phyloP scores from a whole-genome alignment of 2,329 filamentous ascomycete genomes.

The Cercospora zeina region DNA sequence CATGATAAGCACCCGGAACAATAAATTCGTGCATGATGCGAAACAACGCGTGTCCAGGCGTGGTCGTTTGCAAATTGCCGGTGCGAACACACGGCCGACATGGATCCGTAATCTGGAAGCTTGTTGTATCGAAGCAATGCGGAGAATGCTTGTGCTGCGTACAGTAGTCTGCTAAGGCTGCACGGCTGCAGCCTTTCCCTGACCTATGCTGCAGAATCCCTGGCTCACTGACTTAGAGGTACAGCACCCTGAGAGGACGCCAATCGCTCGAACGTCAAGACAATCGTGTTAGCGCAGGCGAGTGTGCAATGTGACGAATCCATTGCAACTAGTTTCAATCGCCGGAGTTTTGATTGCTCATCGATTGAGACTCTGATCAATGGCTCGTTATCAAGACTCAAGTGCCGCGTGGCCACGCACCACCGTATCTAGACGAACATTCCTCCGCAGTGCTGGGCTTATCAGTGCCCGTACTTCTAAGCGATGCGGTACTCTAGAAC shows the following conservation, averaged over 20 bases:
- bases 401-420: not conserved
- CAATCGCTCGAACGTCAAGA: not conserved
- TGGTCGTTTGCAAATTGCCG: too few species aligned
- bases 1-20: not conserved
- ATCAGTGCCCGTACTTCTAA: not conserved
- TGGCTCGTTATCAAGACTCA: not conserved
- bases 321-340: slow-evolving; percentile 1
- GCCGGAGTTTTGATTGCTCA: not conserved
- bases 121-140: slow-evolving; percentile 1
- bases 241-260: not conserved
- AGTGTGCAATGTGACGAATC: not conserved
- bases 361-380: not conserved
- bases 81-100: not conserved
- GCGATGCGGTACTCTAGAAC: not conserved
- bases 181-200: not conserved
- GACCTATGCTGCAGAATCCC: not conserved
- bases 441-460: not conserved
- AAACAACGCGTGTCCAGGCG: not conserved
- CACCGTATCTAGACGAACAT: not conserved
- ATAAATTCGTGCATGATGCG: not conserved
- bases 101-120: not conserved
- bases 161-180: not conserved
- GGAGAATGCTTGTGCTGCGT: not conserved
- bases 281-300: not conserved
- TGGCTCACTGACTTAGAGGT: not conserved